Conservation (phyloP, 2,329 filamentous ascomycete genomes). For the Hypomyces rosellus region DNA sequence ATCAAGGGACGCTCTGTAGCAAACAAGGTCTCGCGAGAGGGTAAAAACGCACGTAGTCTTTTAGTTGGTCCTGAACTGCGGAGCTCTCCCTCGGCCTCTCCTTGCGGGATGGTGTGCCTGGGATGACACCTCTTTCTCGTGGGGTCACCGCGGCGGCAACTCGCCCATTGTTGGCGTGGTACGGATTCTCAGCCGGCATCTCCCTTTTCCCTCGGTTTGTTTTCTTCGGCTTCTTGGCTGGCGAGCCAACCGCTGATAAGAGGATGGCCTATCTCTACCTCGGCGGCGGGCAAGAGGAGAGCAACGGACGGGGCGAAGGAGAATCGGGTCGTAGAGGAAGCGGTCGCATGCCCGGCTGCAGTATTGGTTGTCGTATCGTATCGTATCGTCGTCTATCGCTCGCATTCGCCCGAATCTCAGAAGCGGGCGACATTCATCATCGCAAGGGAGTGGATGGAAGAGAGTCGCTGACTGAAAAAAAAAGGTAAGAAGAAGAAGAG, state of each 20-base stretch:
- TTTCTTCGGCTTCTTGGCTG: background rate
- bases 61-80: conserved; percentile 68
- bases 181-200: conserved; percentile 29
- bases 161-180: conserved; percentile 40
- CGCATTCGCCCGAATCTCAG: conserved; percentile 12
- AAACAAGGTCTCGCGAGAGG: conserved; percentile 1
- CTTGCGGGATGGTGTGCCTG: conserved; percentile 56
- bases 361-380: background rate
- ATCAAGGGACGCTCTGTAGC: background rate
- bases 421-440: conserved; percentile 8
- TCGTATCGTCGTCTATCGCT: conserved; percentile 9
- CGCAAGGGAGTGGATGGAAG: background rate
- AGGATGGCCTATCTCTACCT: background rate
- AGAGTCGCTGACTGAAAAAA: background rate
- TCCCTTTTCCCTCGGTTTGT: conserved; percentile 9
- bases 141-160: conserved; percentile 32
- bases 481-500: background rate
- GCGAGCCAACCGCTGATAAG: background rate
- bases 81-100: conserved; percentile 56
- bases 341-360: conserved; percentile 15
- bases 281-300: conserved; percentile 4
- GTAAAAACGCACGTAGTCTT: conserved; percentile 63
- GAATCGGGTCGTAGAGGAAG: conserved; percentile 7
- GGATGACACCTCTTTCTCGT: conserved; percentile 36
- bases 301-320: conserved; percentile 4